Conservation (phyloP, 805 yeast genomes). For the Nakazawaea siamensis region DNA sequence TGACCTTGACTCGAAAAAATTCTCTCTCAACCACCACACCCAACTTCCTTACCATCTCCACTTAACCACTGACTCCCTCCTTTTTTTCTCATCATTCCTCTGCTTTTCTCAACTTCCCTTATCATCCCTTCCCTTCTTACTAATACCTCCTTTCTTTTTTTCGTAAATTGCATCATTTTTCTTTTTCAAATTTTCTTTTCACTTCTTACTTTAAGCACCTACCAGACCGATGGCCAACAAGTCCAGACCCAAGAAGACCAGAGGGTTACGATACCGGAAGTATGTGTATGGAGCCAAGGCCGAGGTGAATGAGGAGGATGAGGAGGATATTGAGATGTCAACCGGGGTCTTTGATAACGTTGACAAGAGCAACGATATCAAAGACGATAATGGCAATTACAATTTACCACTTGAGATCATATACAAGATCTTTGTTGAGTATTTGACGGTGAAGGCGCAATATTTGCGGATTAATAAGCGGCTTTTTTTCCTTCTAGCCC, state of each 20-base stretch:
- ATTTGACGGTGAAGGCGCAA: conserved; percentile 27
- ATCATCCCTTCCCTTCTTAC: no score
- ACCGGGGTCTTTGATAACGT: background rate
- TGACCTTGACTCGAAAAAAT: no score
- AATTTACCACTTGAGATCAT: conserved; percentile 28
- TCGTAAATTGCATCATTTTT: background rate
- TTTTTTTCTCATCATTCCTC: no score
- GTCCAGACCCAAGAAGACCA: conserved; percentile 74
- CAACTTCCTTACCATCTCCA: no score
- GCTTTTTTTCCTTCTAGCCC: conserved; percentile 55
- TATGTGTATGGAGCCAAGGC: conserved; percentile 48
- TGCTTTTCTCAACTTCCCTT: no score
- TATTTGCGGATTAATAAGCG: conserved; percentile 52
- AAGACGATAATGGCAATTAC: conserved; percentile 8
- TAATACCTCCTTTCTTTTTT: no score
- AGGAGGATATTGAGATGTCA: conserved; percentile 17
- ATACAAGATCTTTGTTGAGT: conserved; percentile 36
- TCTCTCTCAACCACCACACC: no score
- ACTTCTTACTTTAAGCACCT: background rate
- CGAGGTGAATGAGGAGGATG: conserved; percentile 17
- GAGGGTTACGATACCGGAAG: conserved; percentile 65
- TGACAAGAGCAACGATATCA: conserved; percentile 3
- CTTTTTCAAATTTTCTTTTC: background rate
- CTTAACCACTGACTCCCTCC: no score
- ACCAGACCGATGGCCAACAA: conserved; percentile 64